These are phyloP conservation scores for Salix caprea DNA, from an alignment of 345 rosid genomes.

Conservation along the genomic window DNA sequence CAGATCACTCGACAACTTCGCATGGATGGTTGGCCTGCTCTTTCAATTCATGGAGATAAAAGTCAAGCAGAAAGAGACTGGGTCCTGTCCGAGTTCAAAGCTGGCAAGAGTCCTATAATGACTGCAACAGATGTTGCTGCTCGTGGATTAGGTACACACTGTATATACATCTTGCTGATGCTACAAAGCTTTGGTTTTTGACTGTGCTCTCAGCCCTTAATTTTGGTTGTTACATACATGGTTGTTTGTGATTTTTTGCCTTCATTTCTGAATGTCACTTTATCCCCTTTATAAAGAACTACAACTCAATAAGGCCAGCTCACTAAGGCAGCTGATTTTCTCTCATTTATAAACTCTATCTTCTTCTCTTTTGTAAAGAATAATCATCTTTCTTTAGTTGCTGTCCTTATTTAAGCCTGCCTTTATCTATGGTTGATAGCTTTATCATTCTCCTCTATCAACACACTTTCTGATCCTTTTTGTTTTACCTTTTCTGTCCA, in stretches of 20 bases:
- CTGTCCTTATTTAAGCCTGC: neutral
- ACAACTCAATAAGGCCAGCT: too few relatives aligned
- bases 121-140: constrained; percentile 99
- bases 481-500: too few relatives aligned
- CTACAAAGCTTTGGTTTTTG: neutral
- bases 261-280: neutral
- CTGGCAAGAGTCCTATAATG: constrained; percentile 99
- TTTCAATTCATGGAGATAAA: constrained; percentile 98
- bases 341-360: neutral
- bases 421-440: neutral
- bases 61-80: constrained; percentile 99
- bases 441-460: too few relatives aligned
- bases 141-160: constrained; percentile 82
- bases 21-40: constrained; percentile 99
- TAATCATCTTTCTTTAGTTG: neutral
- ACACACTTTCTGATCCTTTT: neutral
- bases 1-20: constrained; percentile 98
- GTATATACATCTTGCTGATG: neutral
- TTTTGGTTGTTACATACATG: neutral
- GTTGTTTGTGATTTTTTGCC: neutral
- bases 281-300: neutral
- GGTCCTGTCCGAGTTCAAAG: constrained; percentile 97
- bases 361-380: neutral
- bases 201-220: neutral
- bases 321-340: too few relatives aligned